Percentiles rank a stretch among this genome's conserved stretches.
phyloP scores from a whole-genome alignment of 495 filamentous ascomycete genomes.

The Lepraria neglecta region DNA sequence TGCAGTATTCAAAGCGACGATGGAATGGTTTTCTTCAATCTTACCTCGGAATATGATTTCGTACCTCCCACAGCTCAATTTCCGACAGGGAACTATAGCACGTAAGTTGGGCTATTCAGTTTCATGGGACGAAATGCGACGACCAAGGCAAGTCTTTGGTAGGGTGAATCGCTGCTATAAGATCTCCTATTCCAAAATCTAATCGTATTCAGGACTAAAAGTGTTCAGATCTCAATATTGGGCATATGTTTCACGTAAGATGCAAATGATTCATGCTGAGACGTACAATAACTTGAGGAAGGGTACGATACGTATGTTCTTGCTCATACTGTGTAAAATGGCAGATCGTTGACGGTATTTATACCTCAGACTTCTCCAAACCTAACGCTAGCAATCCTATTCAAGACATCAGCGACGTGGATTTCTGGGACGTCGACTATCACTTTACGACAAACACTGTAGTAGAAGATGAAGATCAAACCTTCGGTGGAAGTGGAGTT shows the following conservation, averaged over 20 bases:
- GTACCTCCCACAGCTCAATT: constrained; percentile 14
- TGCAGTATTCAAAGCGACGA: constrained; percentile 17
- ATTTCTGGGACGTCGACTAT: constrained; percentile 18
- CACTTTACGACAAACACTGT: constrained; percentile 12
- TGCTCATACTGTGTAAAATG: neutral
- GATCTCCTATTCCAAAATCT: neutral
- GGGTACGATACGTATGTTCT: neutral
- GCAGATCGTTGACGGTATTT: neutral
- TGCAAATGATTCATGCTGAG: neutral
- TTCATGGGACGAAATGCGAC: constrained; percentile 19
- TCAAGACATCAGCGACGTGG: constrained; percentile 13
- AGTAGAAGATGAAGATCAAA: neutral
- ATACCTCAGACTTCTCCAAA: constrained; percentile 6
- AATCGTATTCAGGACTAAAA: constrained; percentile 9
- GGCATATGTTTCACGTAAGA: neutral
- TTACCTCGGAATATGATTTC: constrained; percentile 30
- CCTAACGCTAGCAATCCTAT: neutral
- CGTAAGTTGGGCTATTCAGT: constrained; percentile 3
- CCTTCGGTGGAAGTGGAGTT: neutral
- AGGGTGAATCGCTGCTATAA: constrained; percentile 26
- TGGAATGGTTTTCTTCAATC: constrained; percentile 24
- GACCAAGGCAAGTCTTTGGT: constrained; percentile 24
- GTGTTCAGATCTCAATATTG: constrained; percentile 6
- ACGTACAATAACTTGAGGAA: constrained; percentile 3
- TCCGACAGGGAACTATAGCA: constrained; percentile 13